Evolutionary conservation across 2,329 filamentous ascomycete species (phyloP).

Genomic region (Tolypocladium album): DNA sequence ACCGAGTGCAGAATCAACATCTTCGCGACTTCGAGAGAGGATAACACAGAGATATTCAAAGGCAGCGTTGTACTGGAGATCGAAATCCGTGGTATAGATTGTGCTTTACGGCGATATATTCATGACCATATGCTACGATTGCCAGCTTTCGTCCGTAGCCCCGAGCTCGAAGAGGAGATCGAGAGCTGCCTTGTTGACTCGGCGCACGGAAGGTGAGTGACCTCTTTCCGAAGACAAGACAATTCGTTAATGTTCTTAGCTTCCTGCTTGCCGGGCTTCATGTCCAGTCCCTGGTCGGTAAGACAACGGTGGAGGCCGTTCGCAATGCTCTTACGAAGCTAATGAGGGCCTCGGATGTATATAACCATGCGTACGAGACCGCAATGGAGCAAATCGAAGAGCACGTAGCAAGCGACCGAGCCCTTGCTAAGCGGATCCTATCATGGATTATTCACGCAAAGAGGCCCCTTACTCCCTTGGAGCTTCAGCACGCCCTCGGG

Average conservation of each 20-base stretch:
- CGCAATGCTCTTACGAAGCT: conserved; percentile 18
- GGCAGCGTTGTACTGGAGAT: neutral
- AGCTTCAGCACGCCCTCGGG: conserved; percentile 12
- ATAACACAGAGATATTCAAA: neutral
- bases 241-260: neutral
- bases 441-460: conserved; percentile 1
- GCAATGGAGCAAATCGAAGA: conserved; percentile 30
- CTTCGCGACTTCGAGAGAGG: neutral
- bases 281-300: conserved; percentile 8
- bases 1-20: neutral
- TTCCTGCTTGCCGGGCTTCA: conserved; percentile 11
- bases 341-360: conserved; percentile 15
- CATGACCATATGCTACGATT: neutral
- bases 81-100: neutral
- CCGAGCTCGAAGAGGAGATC: neutral
- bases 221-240: neutral
- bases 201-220: neutral
- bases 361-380: conserved; percentile 27
- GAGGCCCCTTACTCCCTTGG: neutral
- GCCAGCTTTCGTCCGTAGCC: neutral
- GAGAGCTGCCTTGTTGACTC: neutral
- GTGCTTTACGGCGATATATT: neutral
- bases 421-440: conserved; percentile 25
- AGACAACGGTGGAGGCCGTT: conserved; percentile 19
- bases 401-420: conserved; percentile 12